Percentiles rank a stretch among this genome's conserved stretches.
Evolutionary conservation across 2,329 filamentous ascomycete species (phyloP).

Genomic region (Pseudogymnoascus sp.): DNA sequence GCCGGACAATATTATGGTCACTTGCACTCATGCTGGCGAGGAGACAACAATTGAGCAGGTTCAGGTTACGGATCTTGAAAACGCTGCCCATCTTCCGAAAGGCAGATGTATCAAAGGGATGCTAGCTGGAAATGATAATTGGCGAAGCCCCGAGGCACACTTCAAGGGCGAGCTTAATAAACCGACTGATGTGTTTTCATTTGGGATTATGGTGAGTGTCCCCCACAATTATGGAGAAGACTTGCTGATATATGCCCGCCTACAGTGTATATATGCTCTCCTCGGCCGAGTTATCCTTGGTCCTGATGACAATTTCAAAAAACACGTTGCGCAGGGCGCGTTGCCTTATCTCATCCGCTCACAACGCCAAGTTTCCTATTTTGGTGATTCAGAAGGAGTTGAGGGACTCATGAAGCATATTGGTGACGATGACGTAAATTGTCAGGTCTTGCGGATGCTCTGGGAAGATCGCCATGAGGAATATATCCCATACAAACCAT

Average conservation of each 20-base stretch:
- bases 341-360: conserved; percentile 23
- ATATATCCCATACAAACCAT: conserved; percentile 28
- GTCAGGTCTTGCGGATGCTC: conserved; percentile 27
- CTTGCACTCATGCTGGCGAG: neutral
- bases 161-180: conserved; percentile 14
- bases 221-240: neutral
- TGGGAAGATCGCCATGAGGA: conserved; percentile 29
- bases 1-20: conserved; percentile 14
- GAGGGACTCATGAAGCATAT: conserved; percentile 23
- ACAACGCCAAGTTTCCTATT: conserved; percentile 14
- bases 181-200: conserved; percentile 14
- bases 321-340: conserved; percentile 14
- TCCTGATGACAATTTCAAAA: conserved; percentile 13
- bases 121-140: conserved; percentile 14
- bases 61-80: conserved; percentile 16
- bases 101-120: conserved; percentile 20
- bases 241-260: neutral
- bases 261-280: conserved; percentile 14
- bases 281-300: conserved; percentile 14
- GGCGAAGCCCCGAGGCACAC: conserved; percentile 14
- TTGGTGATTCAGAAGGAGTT: conserved; percentile 6
- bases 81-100: conserved; percentile 30
- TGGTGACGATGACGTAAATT: conserved; percentile 27
- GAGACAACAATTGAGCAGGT: conserved; percentile 11
- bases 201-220: conserved; percentile 12